Conservation (phyloP, 179 eudicot genomes). For the Heliamphora pulchella region DNA sequence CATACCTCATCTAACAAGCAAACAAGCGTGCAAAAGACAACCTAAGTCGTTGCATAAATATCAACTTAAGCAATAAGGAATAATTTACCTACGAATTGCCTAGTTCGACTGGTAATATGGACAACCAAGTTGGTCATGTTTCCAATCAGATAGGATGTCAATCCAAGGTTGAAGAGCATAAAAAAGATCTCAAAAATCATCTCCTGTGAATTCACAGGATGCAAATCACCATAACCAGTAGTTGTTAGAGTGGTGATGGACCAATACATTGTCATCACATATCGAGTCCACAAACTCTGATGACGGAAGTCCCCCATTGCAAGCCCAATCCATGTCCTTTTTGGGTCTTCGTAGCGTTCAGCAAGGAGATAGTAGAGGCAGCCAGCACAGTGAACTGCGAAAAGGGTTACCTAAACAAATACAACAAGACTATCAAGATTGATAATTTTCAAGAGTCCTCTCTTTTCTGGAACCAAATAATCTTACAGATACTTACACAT, state of each 20-base stretch:
- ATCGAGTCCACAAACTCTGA: slow-evolving; percentile 34
- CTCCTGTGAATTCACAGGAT: slow-evolving; percentile 60
- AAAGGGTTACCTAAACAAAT: slow-evolving; percentile 45
- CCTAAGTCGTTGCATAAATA: not conserved
- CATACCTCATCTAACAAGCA: slow-evolving; percentile 5
- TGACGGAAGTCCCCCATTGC: slow-evolving; percentile 27
- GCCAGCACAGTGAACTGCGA: slow-evolving; percentile 63
- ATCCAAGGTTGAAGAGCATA: slow-evolving; percentile 75
- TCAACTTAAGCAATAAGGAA: slow-evolving; percentile 11
- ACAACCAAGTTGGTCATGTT: slow-evolving; percentile 91
- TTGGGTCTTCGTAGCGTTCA: slow-evolving; percentile 35
- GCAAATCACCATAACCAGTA: slow-evolving; percentile 82
- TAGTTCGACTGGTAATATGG: slow-evolving; percentile 62
- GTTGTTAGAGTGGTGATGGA: slow-evolving; percentile 75
- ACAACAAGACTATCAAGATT: not conserved
- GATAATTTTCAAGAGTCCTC: not conserved
- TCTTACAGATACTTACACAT: slow-evolving; percentile 47
- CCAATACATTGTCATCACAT: slow-evolving; percentile 75
- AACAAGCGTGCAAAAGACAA: not conserved
- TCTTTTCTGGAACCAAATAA: not conserved
- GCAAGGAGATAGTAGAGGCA: slow-evolving; percentile 60
- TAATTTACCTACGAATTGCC: slow-evolving; percentile 56
- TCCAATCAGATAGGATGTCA: slow-evolving; percentile 74
- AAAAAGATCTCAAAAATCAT: slow-evolving; percentile 61
- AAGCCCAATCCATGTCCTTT: slow-evolving; percentile 53